Percentiles rank a stretch among this genome's conserved stretches.
Conservation (phyloP, 2,329 filamentous ascomycete genomes). For the Escovopsis sp. region DNA sequence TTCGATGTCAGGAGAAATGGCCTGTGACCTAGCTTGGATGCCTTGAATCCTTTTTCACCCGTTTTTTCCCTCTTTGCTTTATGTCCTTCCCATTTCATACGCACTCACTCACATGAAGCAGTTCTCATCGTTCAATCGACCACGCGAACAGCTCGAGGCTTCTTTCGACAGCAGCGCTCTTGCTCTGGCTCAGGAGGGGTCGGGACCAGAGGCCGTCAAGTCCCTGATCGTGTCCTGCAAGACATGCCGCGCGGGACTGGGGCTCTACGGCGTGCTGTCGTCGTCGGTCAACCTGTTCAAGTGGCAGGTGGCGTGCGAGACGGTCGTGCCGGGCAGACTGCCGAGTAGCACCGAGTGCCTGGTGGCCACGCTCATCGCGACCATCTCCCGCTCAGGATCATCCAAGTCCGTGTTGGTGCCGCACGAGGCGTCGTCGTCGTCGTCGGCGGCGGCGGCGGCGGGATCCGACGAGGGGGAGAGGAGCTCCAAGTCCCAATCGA, state of each 20-base stretch:
- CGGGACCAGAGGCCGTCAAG: constrained; percentile 7
- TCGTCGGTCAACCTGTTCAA: constrained; percentile 39
- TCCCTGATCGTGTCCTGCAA: constrained; percentile 30
- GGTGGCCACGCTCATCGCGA: constrained; percentile 36
- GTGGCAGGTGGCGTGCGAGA: constrained; percentile 36
- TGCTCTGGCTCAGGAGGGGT: constrained; percentile 12
- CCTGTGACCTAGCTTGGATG: too few species aligned
- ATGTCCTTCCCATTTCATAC: not conserved
- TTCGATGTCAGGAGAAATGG: not conserved
- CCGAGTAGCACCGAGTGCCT: constrained; percentile 36
- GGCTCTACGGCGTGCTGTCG: constrained; percentile 30
- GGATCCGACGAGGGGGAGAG: too few species aligned
- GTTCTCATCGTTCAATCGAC: constrained; percentile 22
- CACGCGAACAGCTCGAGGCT: constrained; percentile 8
- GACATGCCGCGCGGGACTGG: constrained; percentile 30
- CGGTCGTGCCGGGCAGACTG: constrained; percentile 8
- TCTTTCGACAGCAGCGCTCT: constrained; percentile 16
- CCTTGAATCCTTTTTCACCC: too few species aligned
- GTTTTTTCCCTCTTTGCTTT: not conserved
- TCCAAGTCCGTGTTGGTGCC: constrained; percentile 40
- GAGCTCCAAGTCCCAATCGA: too few species aligned
- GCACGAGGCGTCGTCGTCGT: constrained; percentile 7
- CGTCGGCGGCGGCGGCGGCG: constrained; percentile 1
- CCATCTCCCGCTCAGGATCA: constrained; percentile 40
- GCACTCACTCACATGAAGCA: constrained; percentile 15